Base-by-base conservation (phyloP, 2,329 filamentous ascomycete genomes). In the Alternaria burnsii region DNA sequence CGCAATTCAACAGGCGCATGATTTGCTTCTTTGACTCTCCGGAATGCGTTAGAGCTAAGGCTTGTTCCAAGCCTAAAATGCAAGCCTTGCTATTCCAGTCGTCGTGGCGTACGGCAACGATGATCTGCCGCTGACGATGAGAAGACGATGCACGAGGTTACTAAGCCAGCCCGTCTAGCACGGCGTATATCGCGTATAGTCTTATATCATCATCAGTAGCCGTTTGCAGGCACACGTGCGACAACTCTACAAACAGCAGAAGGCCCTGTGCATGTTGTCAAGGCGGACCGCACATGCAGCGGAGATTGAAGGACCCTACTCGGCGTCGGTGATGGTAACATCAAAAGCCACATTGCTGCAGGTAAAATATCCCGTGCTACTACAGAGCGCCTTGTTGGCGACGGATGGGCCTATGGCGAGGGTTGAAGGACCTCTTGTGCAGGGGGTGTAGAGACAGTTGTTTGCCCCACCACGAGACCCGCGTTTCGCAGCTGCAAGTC, bases 391-490 rank as follows among this genome's bases (percentile, higher is more conserved):
- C 42, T 34, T 30, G 3, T 34, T 26, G 42, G 52, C 32, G 43
- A 55, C 52, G 24, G 22, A 22, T 18, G 38, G 18, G 20, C 43
- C 36, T 18, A 32, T 26, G 16, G 46, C 30, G 28, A 36, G 9
- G 50, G 46, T 38, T 20, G 32, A 22, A 34, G 48, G 12, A 47
- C 16, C 16, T 32, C n/a, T 4, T 40, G 24, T 14, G 43, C 44
- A 20, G 51, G 57, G 50, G 41, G 8, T 32, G 41, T 30, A 58
- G 34, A 46, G 55, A 56, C 44, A 43, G 54, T 26, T 43, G 55
- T 58, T 53, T 53, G 55, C 50, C 48, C 55, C 55, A 51, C 59
- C 34, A 36, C 34, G 38, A 34, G 12, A 54, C 48, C 34, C 55
- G 55, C 55, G 54, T 44, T 48, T 52, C 34, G 40, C 30, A 52